A percentile compares a stretch with the other conserved stretches of the same genome.
These are phyloP conservation scores for Ceratocystis papillata DNA, from an alignment of 2,329 filamentous ascomycete genomes.

Conservation along the genomic window DNA sequence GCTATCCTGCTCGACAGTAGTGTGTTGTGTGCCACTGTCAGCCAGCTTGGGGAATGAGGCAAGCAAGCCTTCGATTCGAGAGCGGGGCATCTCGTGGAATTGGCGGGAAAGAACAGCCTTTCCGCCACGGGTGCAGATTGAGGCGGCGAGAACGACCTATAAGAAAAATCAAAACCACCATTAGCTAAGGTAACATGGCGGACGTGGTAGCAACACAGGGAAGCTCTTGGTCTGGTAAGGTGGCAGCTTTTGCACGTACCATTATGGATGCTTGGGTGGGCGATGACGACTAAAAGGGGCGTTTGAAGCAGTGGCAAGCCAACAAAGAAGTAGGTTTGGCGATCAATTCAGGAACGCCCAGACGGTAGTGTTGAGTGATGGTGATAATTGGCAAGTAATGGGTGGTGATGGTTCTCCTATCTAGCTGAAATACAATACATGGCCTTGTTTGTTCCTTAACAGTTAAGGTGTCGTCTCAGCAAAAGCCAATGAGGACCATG, in stretches of 20 bases:
- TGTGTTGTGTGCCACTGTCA: constrained; percentile 92
- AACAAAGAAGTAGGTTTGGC: neutral
- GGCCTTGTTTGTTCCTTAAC: constrained; percentile 22
- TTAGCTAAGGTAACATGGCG: neutral
- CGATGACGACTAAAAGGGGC: neutral
- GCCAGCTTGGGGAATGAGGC: constrained; percentile 97
- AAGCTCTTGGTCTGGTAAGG: neutral
- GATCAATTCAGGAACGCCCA: neutral
- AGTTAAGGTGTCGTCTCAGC: constrained; percentile 24
- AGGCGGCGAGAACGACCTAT: constrained; percentile 94
- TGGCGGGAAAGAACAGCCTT: constrained; percentile 97
- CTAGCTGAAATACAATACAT: constrained; percentile 21
- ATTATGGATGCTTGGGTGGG: constrained; percentile 8
- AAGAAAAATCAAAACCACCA: neutral
- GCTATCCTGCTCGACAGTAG: constrained; percentile 97
- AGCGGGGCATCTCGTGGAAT: constrained; percentile 95
- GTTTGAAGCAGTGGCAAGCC: neutral
- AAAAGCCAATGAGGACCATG: constrained; percentile 19
- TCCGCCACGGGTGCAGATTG: constrained; percentile 95
- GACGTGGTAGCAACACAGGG: neutral
- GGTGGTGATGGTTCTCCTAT: constrained; percentile 15
- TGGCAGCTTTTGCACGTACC: constrained; percentile 12
- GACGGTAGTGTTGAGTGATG: neutral
- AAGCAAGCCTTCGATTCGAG: constrained; percentile 88
- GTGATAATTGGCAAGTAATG: neutral